A percentile compares a stretch with the other conserved stretches of the same genome.
phyloP scores from a whole-genome alignment of 2,329 filamentous ascomycete species.

The Stemphylium lycopersici region DNA sequence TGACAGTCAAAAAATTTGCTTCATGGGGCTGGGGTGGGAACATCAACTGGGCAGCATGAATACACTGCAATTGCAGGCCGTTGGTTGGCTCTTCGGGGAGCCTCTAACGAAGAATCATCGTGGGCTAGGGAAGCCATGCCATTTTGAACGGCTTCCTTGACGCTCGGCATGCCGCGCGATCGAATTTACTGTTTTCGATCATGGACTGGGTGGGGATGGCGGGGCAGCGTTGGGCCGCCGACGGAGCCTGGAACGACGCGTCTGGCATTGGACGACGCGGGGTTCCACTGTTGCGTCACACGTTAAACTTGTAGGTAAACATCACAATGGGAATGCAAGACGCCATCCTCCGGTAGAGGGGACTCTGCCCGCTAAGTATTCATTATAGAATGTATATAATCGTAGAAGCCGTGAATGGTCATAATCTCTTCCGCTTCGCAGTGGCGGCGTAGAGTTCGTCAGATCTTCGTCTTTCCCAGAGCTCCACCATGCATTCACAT shows the following conservation, averaged over 20 bases:
- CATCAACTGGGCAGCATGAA: background rate
- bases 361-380: constrained; percentile 4
- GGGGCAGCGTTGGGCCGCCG: constrained; percentile 11
- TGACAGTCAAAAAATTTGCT: background rate
- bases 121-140: background rate
- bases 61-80: background rate
- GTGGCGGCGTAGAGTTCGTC: constrained; percentile 17
- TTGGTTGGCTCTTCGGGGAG: background rate
- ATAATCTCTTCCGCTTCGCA: constrained; percentile 24
- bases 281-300: constrained; percentile 14
- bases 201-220: constrained; percentile 6
- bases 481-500: constrained; percentile 29
- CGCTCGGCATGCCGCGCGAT: background rate
- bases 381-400: constrained; percentile 16
- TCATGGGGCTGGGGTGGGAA: background rate
- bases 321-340: background rate
- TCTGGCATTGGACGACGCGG: background rate
- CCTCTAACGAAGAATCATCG: background rate
- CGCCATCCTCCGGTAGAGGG: background rate
- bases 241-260: constrained; percentile 11
- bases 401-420: constrained; percentile 25
- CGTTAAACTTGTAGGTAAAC: constrained; percentile 7
- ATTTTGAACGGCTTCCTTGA: background rate
- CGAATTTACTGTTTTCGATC: constrained; percentile 3
- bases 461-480: constrained; percentile 13